A percentile compares a stretch with the other conserved stretches of the same genome.
Evolutionary conservation across 106 monocot genomes (phyloP).

Genomic region (Agapanthus africanus): DNA sequence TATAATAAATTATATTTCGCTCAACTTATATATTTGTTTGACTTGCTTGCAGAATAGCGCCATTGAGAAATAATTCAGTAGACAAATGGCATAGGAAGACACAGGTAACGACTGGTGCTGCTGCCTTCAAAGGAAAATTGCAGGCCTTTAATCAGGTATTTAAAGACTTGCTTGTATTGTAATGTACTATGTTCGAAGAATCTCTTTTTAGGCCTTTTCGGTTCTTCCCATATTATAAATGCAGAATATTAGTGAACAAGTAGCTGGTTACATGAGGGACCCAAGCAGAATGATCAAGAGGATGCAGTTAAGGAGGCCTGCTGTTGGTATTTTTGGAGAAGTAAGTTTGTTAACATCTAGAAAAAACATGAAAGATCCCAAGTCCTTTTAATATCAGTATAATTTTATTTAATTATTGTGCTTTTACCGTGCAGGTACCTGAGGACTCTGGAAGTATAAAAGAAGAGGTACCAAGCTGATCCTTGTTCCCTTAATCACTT

Average conservation of each 20-base stretch:
- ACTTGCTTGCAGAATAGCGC: conserved; percentile 74
- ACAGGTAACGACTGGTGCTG: conserved; percentile 74
- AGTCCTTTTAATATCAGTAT: neutral
- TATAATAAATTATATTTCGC: neutral
- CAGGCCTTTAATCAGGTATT: conserved; percentile 91
- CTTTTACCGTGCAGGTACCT: conserved; percentile 23
- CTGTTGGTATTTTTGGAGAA: conserved; percentile 66
- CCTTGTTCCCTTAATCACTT: neutral
- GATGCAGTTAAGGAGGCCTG: conserved; percentile 63
- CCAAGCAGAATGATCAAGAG: conserved; percentile 75
- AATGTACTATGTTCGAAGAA: no score
- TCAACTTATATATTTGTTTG: neutral
- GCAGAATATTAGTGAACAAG: conserved; percentile 90
- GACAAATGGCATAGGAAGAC: conserved; percentile 98
- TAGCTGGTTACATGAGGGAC: conserved; percentile 82
- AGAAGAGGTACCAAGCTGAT: conserved; percentile 33
- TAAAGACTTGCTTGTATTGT: no score
- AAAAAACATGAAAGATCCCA: neutral
- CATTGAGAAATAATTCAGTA: conserved; percentile 72
- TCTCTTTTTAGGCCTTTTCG: no score
- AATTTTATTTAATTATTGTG: neutral
- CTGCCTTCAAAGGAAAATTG: conserved; percentile 87
- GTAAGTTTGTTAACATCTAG: no score
- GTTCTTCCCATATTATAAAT: conserved; percentile 3
- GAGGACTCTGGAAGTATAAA: conserved; percentile 17